Evolutionary conservation across 2,329 filamentous ascomycete species (phyloP).

Genomic region (Fusarium bulbicola): DNA sequence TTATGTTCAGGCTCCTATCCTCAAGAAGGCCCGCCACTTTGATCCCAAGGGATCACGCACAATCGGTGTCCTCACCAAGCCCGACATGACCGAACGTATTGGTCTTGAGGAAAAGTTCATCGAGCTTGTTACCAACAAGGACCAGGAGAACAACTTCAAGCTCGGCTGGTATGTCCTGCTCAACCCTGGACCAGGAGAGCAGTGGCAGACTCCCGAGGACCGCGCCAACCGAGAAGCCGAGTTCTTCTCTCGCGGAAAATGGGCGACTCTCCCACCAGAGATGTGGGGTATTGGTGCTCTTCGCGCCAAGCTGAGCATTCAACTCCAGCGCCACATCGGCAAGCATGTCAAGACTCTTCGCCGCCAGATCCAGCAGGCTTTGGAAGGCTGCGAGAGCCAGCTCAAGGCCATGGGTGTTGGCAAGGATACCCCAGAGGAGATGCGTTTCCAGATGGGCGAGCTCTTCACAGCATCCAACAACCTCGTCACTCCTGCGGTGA

Average conservation of each 20-base stretch:
- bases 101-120: constrained; percentile 64
- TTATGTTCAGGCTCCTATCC: constrained; percentile 62
- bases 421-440: constrained; percentile 62
- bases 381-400: constrained; percentile 59
- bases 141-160: constrained; percentile 60
- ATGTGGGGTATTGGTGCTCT: constrained; percentile 59
- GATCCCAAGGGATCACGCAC: constrained; percentile 60
- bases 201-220: constrained; percentile 54
- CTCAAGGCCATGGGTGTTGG: constrained; percentile 60
- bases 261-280: constrained; percentile 56
- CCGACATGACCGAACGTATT: constrained; percentile 62
- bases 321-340: constrained; percentile 62
- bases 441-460: constrained; percentile 63
- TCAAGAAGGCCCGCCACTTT: constrained; percentile 60
- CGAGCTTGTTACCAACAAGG: constrained; percentile 61
- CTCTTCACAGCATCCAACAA: constrained; percentile 63
- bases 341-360: constrained; percentile 61
- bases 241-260: constrained; percentile 61
- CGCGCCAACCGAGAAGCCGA: constrained; percentile 55
- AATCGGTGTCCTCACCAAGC: constrained; percentile 63
- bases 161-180: constrained; percentile 63
- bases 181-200: constrained; percentile 58
- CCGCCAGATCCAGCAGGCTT: constrained; percentile 60
- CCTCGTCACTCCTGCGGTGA: constrained; percentile 62
- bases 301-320: constrained; percentile 58